Base-by-base conservation (phyloP, 495 filamentous ascomycete genomes). In the Aspergillus bridgeri region DNA sequence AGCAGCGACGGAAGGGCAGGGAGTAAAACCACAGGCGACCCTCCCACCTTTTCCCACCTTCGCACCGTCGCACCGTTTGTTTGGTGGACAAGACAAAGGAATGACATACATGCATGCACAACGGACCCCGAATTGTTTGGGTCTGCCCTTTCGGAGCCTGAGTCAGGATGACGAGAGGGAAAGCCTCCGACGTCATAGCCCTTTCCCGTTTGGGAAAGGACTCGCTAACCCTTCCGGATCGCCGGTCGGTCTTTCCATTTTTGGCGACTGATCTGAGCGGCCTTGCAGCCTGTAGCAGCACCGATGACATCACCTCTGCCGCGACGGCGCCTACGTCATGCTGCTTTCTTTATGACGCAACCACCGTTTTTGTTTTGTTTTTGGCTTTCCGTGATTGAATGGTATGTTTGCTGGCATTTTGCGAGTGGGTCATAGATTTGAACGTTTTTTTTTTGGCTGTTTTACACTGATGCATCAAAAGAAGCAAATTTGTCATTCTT, bases 1-100 rank as follows among this genome's bases (percentile, higher is more conserved):
- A 91, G 66, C 76, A 79, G 60, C 65, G 71, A 53, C 70, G 71
- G 51, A 69, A 73, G 38, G 67, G 72, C 53, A 60, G 73, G 57
- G 75, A 76, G 46, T 76, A 64, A 74, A 54, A n/a, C n/a, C n/a
- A n/a, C n/a, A n/a, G n/a, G n/a, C n/a, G n/a, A n/a, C n/a, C n/a
- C n/a, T 8, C 18, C 15, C 19, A 17, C 25, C 48, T 25, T 7
- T 47, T 23, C 45, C n/a, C n/a, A 45, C 19, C n/a, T n/a, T n/a
- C n/a, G n/a, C n/a, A n/a, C n/a, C n/a, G n/a, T n/a, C n/a, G n/a
- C n/a, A n/a, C n/a, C n/a, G n/a, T n/a, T n/a, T n/a, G n/a, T n/a
- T n/a, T n/a, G n/a, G n/a, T n/a, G n/a, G n/a, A n/a, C n/a, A n/a
- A n/a, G n/a, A n/a, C n/a, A n/a, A n/a, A n/a, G n/a, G n/a, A n/a